A percentile compares a stretch with the other conserved stretches of the same genome.
These are phyloP conservation scores for Kurtzmaniella quercitrusa DNA, from an alignment of 1,139 yeast species.

Conservation along the genomic window DNA sequence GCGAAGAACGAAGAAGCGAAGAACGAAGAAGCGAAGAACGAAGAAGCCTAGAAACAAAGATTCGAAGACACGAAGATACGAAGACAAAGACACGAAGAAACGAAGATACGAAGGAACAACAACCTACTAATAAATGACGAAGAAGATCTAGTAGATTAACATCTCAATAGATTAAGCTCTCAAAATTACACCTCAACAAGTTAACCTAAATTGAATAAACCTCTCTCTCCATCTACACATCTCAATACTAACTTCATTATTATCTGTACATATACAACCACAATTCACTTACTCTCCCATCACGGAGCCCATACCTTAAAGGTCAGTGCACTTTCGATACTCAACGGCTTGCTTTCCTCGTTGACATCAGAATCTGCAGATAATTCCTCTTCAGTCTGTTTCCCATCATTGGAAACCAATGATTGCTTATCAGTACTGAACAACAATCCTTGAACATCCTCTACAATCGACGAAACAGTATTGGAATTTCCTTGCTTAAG, in stretches of 20 bases:
- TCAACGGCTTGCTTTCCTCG: conserved; percentile 59
- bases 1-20: no score
- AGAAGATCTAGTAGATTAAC: no score
- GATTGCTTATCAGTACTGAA: conserved; percentile 46
- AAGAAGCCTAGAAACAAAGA: no score
- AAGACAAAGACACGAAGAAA: no score
- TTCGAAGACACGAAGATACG: no score
- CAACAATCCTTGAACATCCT: conserved; percentile 47
- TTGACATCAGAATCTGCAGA: conserved; percentile 16
- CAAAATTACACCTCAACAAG: no score
- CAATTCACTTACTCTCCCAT: not conserved
- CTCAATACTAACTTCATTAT: not conserved
- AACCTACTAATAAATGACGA: no score
- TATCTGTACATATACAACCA: not conserved
- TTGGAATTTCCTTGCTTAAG: conserved; percentile 3
- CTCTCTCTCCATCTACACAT: not conserved
- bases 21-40: no score
- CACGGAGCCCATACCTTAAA: conserved; percentile 83
- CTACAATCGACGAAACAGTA: conserved; percentile 18
- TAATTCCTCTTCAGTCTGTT: conserved; percentile 17
- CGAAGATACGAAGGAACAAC: no score
- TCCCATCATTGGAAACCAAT: conserved; percentile 13
- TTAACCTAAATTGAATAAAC: no score
- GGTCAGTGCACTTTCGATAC: conserved; percentile 76
- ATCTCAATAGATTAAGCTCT: no score